Evolutionary conservation across 768 basidiomycete species (phyloP), one percentile per base, ranked within the genome.

Genomic region (Trametes cubensis): DNA sequence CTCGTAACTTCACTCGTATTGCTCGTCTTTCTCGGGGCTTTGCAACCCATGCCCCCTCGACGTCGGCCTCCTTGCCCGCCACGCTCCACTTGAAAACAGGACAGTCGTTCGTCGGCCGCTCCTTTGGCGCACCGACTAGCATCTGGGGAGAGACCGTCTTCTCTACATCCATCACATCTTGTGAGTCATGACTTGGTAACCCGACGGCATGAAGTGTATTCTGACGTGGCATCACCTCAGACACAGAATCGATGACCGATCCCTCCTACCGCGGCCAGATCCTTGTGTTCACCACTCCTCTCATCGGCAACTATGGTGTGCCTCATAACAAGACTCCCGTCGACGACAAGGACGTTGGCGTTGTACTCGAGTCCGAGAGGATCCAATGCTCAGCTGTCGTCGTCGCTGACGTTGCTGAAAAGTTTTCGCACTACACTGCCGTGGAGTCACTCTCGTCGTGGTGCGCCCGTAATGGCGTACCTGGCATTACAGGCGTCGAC

Each of bases 231-330:
- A 13, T 20, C 13, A n/a, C 0, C 42, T n/a, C 71, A 96, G 95
- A 99, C 75, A 98, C 96, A 49, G 97, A 99, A 77, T 97, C 94
- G 8, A 98, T 99, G 97, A 99, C 97, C 40, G 97, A 99, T 74
- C 97, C 97, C 7, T 98, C 97, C 8, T 98, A 99, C 76, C 91
- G 94, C 38, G 90, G 94, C 53, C 97, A 99, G 76, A 96, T 99
- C 71, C 85, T 99, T 65, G 97, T 99, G 60, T 99, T 99, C 79
- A 99, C 97, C 46, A 90, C 95, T 0, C 97, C 97, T 11, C 85
- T 99, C 76, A 97, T 99, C 66, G 97, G 97, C 42, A 99, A 99
- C 76, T 99, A 99, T 71, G 97, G 97, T 56, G 94, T 99, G 10
- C 97, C 97, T 6, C 69, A 72, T 38, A 98, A 99, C 75, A 80